Conservation (phyloP, 345 rosid genomes). For the Acer yangbiense region DNA sequence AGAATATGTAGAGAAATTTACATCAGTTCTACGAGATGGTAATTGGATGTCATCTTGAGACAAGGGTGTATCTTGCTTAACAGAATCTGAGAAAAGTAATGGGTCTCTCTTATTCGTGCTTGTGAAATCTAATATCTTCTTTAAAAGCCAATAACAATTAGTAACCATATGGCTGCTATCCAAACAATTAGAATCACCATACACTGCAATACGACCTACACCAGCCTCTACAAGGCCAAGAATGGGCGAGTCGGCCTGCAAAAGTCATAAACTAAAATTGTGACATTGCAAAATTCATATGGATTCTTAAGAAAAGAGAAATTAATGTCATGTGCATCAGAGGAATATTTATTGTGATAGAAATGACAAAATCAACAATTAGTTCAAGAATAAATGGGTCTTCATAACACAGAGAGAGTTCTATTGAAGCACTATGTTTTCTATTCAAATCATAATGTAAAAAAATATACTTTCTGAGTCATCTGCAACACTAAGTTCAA, state of each 20-base stretch:
- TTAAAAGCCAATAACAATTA: slow-evolving; percentile 91
- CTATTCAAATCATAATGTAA: too few relatives aligned
- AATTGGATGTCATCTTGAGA: slow-evolving; percentile 64
- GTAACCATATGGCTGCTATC: slow-evolving; percentile 99
- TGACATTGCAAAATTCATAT: background rate
- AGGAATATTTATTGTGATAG: background rate
- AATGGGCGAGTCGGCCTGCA: slow-evolving; percentile 85
- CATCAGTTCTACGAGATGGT: slow-evolving; percentile 88
- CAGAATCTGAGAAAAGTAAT: slow-evolving; percentile 64
- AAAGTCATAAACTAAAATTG: slow-evolving; percentile 8
- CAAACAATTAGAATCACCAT: slow-evolving; percentile 96
- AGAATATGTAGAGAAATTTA: slow-evolving; percentile 82
- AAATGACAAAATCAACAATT: background rate
- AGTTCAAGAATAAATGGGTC: background rate
- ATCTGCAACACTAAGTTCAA: too few relatives aligned
- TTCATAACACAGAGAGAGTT: too few relatives aligned
- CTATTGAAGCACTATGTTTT: too few relatives aligned
- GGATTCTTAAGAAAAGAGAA: background rate
- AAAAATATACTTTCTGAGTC: too few relatives aligned
- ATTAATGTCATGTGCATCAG: background rate
- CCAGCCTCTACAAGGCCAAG: slow-evolving; percentile 81
- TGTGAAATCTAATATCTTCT: slow-evolving; percentile 82
- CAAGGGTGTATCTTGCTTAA: slow-evolving; percentile 53
- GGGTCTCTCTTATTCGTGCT: slow-evolving; percentile 69
- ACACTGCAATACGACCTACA: slow-evolving; percentile 82